Evolutionary conservation across 306 rosid genomes (phyloP).

Genomic region (Prunus padus): DNA sequence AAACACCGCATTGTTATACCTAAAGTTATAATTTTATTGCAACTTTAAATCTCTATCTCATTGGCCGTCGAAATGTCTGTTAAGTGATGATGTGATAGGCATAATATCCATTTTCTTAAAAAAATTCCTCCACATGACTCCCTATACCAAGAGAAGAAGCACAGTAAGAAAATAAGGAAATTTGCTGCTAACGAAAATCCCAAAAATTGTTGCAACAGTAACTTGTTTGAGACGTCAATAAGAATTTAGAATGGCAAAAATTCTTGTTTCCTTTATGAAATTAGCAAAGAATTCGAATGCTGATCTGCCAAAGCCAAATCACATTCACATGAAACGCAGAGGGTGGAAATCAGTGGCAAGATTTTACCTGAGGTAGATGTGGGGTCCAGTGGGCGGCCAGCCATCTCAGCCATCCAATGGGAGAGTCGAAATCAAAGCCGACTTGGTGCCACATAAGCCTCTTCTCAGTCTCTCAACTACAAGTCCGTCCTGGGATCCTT

Average conservation of each 20-base stretch:
- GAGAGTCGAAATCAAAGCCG: conserved; percentile 11
- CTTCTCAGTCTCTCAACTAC: not conserved
- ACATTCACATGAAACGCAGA: not conserved
- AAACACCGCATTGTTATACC: no score
- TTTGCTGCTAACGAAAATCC: no score
- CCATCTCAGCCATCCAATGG: conserved; percentile 7
- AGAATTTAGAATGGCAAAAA: not conserved
- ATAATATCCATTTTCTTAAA: no score
- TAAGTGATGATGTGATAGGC: no score
- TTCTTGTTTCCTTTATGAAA: not conserved
- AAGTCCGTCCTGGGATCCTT: not conserved
- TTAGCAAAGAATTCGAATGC: not conserved
- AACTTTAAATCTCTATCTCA: no score
- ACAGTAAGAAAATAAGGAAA: no score
- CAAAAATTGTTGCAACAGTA: no score
- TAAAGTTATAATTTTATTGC: no score
- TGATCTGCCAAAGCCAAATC: not conserved
- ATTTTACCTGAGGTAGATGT: not conserved
- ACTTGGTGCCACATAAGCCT: conserved; percentile 20
- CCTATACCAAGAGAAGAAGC: no score
- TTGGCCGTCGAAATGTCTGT: no score
- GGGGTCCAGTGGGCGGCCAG: conserved; percentile 19
- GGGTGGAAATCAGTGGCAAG: not conserved
- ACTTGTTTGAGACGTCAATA: no score
- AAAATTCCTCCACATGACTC: no score